These are phyloP conservation scores for Forsythia suspensa DNA, from an alignment of 257 asterid species.

Conservation along the genomic window DNA sequence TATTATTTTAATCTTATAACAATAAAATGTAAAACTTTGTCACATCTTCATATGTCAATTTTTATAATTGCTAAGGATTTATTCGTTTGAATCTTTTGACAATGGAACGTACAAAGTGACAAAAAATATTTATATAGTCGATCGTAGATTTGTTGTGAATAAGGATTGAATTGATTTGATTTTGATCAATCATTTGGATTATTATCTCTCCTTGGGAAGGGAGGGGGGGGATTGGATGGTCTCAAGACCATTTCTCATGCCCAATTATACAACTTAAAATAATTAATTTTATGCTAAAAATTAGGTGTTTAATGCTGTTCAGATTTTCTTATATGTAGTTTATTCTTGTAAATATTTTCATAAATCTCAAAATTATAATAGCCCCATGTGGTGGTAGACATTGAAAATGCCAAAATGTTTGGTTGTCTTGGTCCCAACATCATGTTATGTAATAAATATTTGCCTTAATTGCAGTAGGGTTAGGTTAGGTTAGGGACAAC, in stretches of 20 bases:
- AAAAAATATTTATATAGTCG: too few relatives aligned
- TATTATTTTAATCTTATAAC: background rate
- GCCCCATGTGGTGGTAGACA: slow-evolving; percentile 39
- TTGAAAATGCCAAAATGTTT: slow-evolving; percentile 30
- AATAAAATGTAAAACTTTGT: background rate
- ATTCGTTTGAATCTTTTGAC: background rate
- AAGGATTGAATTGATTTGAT: too few relatives aligned
- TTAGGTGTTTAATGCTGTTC: background rate
- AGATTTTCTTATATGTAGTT: background rate
- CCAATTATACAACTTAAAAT: background rate
- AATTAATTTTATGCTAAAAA: too few relatives aligned
- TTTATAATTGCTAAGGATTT: background rate
- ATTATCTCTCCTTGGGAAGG: too few relatives aligned
- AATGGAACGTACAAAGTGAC: background rate
- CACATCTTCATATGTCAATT: background rate
- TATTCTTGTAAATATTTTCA: too few relatives aligned
- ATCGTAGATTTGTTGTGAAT: background rate
- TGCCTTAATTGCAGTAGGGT: slow-evolving; percentile 17
- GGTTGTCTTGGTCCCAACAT: slow-evolving; percentile 39
- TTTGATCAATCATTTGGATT: too few relatives aligned
- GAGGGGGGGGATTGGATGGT: background rate
- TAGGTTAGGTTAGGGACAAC: slow-evolving; percentile 41
- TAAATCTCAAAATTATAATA: background rate
- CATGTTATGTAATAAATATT: slow-evolving; percentile 21
- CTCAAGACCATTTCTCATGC: background rate